phyloP scores from a whole-genome alignment of 1,284 basidiomycete genomes.

The Leccinum angustisporum region DNA sequence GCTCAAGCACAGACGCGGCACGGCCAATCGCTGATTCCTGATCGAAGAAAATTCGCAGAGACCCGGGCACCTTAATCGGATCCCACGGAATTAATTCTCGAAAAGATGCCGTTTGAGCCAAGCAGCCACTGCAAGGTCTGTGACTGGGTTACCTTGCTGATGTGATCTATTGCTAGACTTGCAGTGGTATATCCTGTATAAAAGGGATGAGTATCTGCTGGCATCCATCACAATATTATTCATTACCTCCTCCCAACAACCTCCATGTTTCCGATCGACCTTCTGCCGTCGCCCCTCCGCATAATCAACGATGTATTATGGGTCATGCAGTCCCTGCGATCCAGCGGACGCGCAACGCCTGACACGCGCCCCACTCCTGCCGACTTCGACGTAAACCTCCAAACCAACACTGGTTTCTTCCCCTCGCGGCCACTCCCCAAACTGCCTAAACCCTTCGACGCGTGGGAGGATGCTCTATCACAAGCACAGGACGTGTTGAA shows the following conservation, averaged over 20 bases:
- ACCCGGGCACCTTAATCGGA: conserved; percentile 22
- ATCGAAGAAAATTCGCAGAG: conserved; percentile 21
- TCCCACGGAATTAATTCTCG: conserved; percentile 22
- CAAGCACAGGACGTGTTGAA: conserved; percentile 58
- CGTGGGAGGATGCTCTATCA: conserved; percentile 75
- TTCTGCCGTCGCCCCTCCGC: conserved; percentile 39
- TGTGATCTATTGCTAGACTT: conserved; percentile 30
- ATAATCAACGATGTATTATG: conserved; percentile 33
- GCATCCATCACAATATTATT: conserved; percentile 10
- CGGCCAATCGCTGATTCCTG: conserved; percentile 25
- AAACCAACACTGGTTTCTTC: conserved; percentile 86
- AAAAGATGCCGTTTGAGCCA: conserved; percentile 33
- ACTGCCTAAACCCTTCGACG: conserved; percentile 53
- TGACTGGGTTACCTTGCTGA: conserved; percentile 39
- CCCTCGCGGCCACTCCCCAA: conserved; percentile 67
- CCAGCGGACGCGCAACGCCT: conserved; percentile 21
- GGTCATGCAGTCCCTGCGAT: conserved; percentile 30
- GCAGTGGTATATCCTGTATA: conserved; percentile 38
- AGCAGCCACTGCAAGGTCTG: conserved; percentile 33
- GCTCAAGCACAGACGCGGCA: conserved; percentile 22
- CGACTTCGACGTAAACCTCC: conserved; percentile 74
- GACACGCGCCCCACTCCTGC: conserved; percentile 34
- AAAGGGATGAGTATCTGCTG: conserved; percentile 18
- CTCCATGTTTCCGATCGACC: conserved; percentile 35
- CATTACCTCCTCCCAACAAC: conserved; percentile 7